These are phyloP conservation scores for Boletus sensibilis DNA, from an alignment of 768 basidiomycete genomes.

Conservation along the genomic window DNA sequence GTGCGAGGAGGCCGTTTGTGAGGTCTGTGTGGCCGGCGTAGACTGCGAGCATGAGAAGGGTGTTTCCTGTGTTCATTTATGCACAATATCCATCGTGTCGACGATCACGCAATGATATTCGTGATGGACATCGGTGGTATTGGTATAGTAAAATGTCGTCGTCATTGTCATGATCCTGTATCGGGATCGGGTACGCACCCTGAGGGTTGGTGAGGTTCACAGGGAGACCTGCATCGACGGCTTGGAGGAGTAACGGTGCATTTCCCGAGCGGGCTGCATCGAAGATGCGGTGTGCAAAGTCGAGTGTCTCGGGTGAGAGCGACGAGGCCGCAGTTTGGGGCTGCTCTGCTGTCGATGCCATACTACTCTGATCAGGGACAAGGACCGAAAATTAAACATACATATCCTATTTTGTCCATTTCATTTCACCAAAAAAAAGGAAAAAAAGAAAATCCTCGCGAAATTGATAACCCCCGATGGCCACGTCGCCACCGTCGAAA, in stretches of 20 bases:
- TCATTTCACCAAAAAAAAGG: not conserved
- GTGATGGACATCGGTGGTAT: not conserved
- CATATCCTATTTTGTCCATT: no score
- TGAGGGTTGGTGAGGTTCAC: slow-evolving; percentile 70
- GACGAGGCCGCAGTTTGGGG: not conserved
- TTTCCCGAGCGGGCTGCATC: slow-evolving; percentile 68
- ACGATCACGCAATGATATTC: not conserved
- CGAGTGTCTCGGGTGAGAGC: slow-evolving; percentile 40
- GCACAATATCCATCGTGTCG: not conserved
- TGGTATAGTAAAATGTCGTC: not conserved
- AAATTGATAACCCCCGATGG: not conserved
- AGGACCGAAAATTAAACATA: no score
- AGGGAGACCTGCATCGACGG: slow-evolving; percentile 68
- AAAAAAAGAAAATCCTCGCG: not conserved
- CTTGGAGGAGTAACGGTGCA: slow-evolving; percentile 49
- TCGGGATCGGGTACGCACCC: slow-evolving; percentile 39
- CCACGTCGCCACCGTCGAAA: slow-evolving; percentile 31
- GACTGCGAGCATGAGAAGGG: slow-evolving; percentile 74
- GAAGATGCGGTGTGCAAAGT: slow-evolving; percentile 69
- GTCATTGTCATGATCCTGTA: not conserved
- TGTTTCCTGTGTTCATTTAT: slow-evolving; percentile 55
- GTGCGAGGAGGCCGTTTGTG: slow-evolving; percentile 49
- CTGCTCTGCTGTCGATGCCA: not conserved
- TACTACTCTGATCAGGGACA: no score
- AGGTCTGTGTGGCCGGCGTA: slow-evolving; percentile 65